Base-by-base conservation (phyloP, 768 basidiomycete genomes). In the Serendipita indica region DNA sequence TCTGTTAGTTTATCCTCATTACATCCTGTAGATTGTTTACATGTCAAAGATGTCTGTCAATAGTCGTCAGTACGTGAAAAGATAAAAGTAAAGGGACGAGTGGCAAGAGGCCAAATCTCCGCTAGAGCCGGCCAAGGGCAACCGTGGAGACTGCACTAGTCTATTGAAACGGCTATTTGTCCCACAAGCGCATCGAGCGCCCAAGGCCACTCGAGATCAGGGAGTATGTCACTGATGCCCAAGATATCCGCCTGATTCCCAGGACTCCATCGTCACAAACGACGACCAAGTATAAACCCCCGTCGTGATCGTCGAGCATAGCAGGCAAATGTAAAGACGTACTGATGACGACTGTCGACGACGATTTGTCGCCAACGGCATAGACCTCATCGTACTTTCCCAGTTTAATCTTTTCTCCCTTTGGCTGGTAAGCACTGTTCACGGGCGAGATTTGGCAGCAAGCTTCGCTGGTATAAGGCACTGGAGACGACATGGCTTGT, bases 391-490 rank as follows among this genome's bases (percentile, higher is more conserved):
- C 69, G 67, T 79, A 79, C 22, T 69, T 72, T 4, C 72, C 78
- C 62, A 75, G 70, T 18, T 75, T 57, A 62, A 76, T 77, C 67
- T 67, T 75, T 1, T 66, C 61, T 34, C 80, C 80, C 65, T 78
- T 75, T 14, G 78, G 77, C 10, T 68, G 67, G 67, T 82, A 81
- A 60, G 76, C 72, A 5, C 74, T 76, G 58, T 73, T 67, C 7
- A 79, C 79, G 1, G 79, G 76, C 2, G 80, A 78, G 35, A 81
- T 76, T 13, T 72, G 71, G 72, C 79, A 80, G 70, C 79, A 82
- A 18, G 71, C 72, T 28, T 54, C 49, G 52, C 20, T 5, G 30
- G 49, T 54, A 16, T 54, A 32, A 7, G 49, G 49, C 7, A 54
- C 30, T 20, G 20, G 16, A 22, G 49, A 54, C 7, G 49, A 54